Evolutionary conservation across 192 early-diverging fungal genomes (phyloP).

Genomic region (Radiomyces spectabilis): DNA sequence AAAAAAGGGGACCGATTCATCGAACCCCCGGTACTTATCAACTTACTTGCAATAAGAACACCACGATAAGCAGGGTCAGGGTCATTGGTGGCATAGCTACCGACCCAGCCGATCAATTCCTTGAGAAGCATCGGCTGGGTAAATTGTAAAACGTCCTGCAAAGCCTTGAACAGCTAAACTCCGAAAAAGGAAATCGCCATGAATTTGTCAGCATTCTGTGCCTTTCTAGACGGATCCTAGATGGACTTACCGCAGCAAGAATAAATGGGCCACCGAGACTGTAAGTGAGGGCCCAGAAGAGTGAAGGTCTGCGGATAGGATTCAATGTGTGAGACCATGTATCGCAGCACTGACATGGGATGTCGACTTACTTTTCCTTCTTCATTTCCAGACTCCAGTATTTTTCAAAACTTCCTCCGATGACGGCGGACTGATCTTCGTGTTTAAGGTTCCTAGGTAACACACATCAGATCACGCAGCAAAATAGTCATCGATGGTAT

Average conservation of each 20-base stretch:
- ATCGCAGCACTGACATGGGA: no score
- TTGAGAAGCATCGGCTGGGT: slow-evolving; percentile 72
- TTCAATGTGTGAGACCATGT: not conserved
- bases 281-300: slow-evolving; percentile 51
- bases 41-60: slow-evolving; percentile 61
- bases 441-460: slow-evolving; percentile 43
- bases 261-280: slow-evolving; percentile 61
- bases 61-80: slow-evolving; percentile 67
- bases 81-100: slow-evolving; percentile 43
- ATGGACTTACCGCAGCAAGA: slow-evolving; percentile 49
- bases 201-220: no score
- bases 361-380: slow-evolving; percentile 32
- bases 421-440: slow-evolving; percentile 47
- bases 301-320: slow-evolving; percentile 50
- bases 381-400: slow-evolving; percentile 66
- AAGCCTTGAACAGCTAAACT: slow-evolving; percentile 60
- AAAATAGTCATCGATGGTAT: not conserved
- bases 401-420: slow-evolving; percentile 55
- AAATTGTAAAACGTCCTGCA: slow-evolving; percentile 71
- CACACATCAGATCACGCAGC: no score
- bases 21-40: not conserved
- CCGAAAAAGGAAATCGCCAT: not conserved
- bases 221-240: not conserved
- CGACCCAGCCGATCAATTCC: slow-evolving; percentile 60
- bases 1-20: not conserved